Conservation (phyloP, 2,329 filamentous ascomycete genomes). For the Colletotrichum musae region DNA sequence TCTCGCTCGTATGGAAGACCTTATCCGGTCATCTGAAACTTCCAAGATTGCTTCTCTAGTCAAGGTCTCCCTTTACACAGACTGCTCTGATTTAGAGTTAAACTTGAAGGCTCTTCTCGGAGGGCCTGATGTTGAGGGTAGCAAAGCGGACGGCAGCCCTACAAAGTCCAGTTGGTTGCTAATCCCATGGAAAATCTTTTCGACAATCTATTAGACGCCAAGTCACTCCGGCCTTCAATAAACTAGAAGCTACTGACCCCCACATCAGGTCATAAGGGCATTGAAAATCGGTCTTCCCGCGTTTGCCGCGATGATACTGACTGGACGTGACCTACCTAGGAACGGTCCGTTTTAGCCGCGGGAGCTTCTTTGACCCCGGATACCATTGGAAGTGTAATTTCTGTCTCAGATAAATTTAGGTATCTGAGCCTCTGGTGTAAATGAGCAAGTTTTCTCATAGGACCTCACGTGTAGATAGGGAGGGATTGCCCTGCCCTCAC, state of each 20-base stretch:
- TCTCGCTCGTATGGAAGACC: conserved; percentile 8
- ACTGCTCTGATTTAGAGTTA: conserved; percentile 5
- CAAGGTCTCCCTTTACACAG: background rate
- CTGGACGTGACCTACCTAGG: background rate
- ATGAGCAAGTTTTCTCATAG: background rate
- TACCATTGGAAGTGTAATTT: too few species aligned
- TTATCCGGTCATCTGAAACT: conserved; percentile 15
- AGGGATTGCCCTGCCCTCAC: background rate
- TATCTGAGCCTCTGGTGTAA: background rate
- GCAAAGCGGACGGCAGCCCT: background rate
- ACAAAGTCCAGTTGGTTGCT: background rate
- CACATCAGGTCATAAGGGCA: too few species aligned
- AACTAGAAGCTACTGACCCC: too few species aligned
- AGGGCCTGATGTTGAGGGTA: background rate
- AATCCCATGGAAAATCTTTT: background rate
- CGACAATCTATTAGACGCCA: background rate
- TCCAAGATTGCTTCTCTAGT: background rate
- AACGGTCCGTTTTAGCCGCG: conserved; percentile 10
- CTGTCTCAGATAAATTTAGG: conserved; percentile 22
- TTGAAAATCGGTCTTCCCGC: too few species aligned
- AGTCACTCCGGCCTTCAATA: too few species aligned
- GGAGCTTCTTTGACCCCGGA: background rate
- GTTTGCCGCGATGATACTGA: background rate
- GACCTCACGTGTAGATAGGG: background rate
- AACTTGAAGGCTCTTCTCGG: conserved; percentile 3